Percentiles rank a stretch among this genome's conserved stretches.
Conservation (phyloP, 768 basidiomycete genomes). For the Crassisporium funariophilum region DNA sequence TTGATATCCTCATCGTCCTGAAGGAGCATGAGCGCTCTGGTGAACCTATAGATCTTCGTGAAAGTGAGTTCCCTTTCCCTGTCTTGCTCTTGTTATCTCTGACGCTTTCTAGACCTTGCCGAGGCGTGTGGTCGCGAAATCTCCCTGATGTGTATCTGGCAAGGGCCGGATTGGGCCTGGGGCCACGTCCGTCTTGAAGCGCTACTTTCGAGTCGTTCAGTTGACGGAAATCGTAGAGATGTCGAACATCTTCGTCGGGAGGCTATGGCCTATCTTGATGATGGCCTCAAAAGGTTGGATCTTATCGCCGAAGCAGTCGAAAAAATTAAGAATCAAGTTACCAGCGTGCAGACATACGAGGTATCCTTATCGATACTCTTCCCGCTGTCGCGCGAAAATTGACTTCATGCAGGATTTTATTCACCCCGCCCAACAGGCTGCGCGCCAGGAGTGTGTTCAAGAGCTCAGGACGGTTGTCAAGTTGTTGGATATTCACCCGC, state of each 20-base stretch:
- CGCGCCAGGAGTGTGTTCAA: too few relatives aligned
- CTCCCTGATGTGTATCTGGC: conserved; percentile 15
- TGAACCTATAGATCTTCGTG: conserved; percentile 17
- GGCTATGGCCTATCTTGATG: conserved; percentile 4
- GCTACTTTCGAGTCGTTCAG: conserved; percentile 14
- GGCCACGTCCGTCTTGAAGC: conserved; percentile 13
- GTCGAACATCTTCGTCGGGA: conserved; percentile 15
- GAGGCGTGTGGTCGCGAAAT: conserved; percentile 11
- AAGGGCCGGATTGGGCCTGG: conserved; percentile 17
- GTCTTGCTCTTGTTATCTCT: conserved; percentile 8
- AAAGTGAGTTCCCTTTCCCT: conserved; percentile 12
- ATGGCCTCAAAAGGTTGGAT: conserved; percentile 7
- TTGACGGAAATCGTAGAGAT: conserved; percentile 12
- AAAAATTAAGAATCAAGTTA: too few relatives aligned
- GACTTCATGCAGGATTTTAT: too few relatives aligned
- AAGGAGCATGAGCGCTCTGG: conserved; percentile 12
- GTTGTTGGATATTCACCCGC: conserved; percentile 12
- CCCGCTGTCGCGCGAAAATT: too few relatives aligned
- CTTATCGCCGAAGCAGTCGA: too few relatives aligned
- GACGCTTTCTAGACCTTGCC: conserved; percentile 7
- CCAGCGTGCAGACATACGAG: too few relatives aligned
- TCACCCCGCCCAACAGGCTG: too few relatives aligned
- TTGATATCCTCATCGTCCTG: conserved; percentile 13
- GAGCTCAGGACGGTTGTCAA: conserved; percentile 14
- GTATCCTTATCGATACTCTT: too few relatives aligned